Percentiles rank a stretch among this genome's conserved stretches.
Conservation (phyloP, 768 basidiomycete genomes). For the Suillus luteus region DNA sequence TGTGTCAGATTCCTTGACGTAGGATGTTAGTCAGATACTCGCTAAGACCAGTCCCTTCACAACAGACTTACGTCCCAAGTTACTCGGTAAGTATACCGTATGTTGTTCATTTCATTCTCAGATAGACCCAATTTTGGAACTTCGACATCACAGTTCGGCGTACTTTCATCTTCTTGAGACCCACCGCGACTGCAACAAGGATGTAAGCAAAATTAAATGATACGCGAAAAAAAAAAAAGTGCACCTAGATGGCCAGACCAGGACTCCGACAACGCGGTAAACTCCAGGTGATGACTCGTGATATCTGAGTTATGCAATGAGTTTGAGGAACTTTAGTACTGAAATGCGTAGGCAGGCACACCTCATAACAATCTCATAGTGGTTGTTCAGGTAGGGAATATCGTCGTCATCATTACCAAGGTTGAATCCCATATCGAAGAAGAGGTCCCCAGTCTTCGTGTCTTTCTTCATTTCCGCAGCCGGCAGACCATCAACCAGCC, state of each 20-base stretch:
- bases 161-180: constrained; percentile 42
- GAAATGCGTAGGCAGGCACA: constrained; percentile 30
- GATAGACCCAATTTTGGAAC: constrained; percentile 56
- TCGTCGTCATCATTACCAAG: constrained; percentile 75
- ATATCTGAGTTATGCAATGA: constrained; percentile 54
- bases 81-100: constrained; percentile 88
- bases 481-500: constrained; percentile 93
- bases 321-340: constrained; percentile 4
- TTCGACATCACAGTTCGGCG: constrained; percentile 53
- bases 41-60: constrained; percentile 7
- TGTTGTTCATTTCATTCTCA: constrained; percentile 57
- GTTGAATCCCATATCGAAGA: constrained; percentile 94
- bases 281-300: constrained; percentile 68
- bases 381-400: constrained; percentile 81
- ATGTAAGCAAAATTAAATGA: background rate
- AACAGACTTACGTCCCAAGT: constrained; percentile 72
- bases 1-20: constrained; percentile 72
- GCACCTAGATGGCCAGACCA: constrained; percentile 74
- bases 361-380: constrained; percentile 86
- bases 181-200: constrained; percentile 58
- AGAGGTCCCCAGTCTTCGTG: constrained; percentile 73
- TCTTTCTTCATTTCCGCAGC: constrained; percentile 92
- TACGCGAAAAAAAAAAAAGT: background rate
- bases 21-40: background rate
- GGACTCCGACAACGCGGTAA: constrained; percentile 89